Base-by-base conservation (phyloP, 371 early-diverging fungal species). In the Syncephalastrum sp. region DNA sequence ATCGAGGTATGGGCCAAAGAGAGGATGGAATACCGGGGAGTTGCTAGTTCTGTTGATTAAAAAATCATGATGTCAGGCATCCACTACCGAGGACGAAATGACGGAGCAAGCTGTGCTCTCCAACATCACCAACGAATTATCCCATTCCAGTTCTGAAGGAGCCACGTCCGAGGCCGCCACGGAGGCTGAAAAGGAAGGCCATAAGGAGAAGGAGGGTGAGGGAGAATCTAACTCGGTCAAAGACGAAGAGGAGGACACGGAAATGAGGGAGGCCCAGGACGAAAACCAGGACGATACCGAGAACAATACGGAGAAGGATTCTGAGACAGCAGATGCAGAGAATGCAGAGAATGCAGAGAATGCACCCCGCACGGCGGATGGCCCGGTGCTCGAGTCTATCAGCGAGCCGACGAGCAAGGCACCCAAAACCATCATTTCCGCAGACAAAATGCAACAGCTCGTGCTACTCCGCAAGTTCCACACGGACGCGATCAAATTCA, bases 401-500 rank as follows among this genome's bases (percentile, higher is more conserved):
- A 33, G 51, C 23, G 21, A 33, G 24, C 12, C 41, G 56, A 12
- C 8, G 1, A 56, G 42, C 42, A 25, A 50, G n/a, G 25, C 24
- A 50, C 3, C 50, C 14, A 63, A 47, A 16, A 63, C 54, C 1
- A 47, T 70, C 8, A 69, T 77, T 17, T 69, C 79, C 14, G 67
- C 74, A 5, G 81, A 82, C 42, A 79, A 84, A 58, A 72, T 85
- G 27, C 77, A 82, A 47, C 82, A 84, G 42, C 73, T 91, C 48
- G 76, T 82, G 53, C 58, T 90, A 21, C 83, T 85, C 65, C 78
- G 79, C 53, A 79, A 88, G 38, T 97, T 92, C 72, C 94, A 94
- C 66, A 77, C 78, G 13, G 97, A 96, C 63, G 95, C 92, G 5
- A 77, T 95, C 23, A 77, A 74, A 23, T 97, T 97, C 69, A 84